Conservation (phyloP, 306 rosid genomes). For the Prunus fruticosa region DNA sequence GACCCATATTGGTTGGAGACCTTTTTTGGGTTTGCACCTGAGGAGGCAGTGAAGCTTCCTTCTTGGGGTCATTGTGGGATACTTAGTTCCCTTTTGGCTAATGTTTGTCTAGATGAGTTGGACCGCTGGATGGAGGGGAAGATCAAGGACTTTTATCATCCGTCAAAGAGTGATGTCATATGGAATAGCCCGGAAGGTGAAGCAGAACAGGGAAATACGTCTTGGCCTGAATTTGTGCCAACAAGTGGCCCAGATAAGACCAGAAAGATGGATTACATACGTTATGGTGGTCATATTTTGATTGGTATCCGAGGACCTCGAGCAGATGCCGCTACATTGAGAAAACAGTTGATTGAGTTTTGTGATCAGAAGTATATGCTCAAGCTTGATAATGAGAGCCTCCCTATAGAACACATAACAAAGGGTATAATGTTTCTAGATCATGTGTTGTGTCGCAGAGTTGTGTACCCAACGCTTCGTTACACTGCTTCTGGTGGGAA, state of each 20-base stretch:
- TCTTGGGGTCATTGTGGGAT: conserved; percentile 94
- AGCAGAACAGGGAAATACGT: conserved; percentile 85
- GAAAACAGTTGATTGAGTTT: conserved; percentile 87
- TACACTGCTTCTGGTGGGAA: conserved; percentile 95
- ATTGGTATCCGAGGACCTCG: conserved; percentile 91
- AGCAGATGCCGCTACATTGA: conserved; percentile 76
- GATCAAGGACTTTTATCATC: conserved; percentile 76
- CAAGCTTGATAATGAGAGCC: conserved; percentile 89
- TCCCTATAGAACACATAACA: conserved; percentile 93
- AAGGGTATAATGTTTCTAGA: conserved; percentile 97
- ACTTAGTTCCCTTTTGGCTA: conserved; percentile 79
- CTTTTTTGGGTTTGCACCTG: conserved; percentile 88
- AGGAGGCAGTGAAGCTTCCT: conserved; percentile 83
- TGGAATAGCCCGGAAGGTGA: conserved; percentile 87
- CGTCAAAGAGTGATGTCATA: conserved; percentile 94
- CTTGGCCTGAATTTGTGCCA: conserved; percentile 98
- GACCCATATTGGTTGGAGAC: conserved; percentile 94
- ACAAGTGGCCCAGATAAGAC: conserved; percentile 99
- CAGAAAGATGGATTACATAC: conserved; percentile 79
- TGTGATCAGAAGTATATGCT: conserved; percentile 88
- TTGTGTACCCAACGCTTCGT: conserved; percentile 91
- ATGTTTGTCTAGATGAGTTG: conserved; percentile 79
- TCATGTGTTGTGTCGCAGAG: conserved; percentile 89
- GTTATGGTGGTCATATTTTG: conserved; percentile 89
- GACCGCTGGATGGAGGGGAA: conserved; percentile 95